Conservation (phyloP, 1,284 basidiomycete genomes). For the Cutaneotrichosporon sp. region DNA sequence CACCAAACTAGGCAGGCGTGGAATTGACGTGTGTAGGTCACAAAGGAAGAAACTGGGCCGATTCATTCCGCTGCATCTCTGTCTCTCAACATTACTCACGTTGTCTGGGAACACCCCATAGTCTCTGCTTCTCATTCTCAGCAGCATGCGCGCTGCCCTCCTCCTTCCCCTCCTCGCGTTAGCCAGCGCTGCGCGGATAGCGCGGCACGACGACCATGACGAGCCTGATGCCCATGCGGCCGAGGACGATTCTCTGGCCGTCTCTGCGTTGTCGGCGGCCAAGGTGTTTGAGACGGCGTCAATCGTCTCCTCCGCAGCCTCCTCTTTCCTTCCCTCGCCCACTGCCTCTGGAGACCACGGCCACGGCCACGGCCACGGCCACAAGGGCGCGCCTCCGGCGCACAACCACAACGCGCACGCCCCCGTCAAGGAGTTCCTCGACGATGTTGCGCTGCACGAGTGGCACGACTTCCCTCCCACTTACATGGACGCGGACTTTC, state of each 20-base stretch:
- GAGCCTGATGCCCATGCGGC: conserved; percentile 14
- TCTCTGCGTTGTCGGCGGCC: background rate
- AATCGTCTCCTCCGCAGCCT: background rate
- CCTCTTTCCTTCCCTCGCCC: too few species aligned
- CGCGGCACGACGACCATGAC: conserved; percentile 20
- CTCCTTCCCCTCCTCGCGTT: conserved; percentile 14
- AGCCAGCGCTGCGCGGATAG: background rate
- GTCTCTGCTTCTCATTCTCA: background rate
- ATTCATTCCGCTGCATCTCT: background rate
- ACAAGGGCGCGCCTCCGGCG: conserved; percentile 12
- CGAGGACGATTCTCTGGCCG: background rate
- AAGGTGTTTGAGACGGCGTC: background rate
- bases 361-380: too few species aligned
- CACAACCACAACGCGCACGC: conserved; percentile 37
- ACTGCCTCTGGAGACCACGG: background rate
- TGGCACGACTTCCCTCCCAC: conserved; percentile 45
- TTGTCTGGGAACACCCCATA: background rate
- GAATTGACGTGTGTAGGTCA: too few species aligned
- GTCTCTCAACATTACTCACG: too few species aligned
- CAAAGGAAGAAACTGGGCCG: background rate
- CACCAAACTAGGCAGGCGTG: too few species aligned
- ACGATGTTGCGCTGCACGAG: conserved; percentile 41
- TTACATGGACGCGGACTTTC: conserved; percentile 45
- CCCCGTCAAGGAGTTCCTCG: conserved; percentile 31
- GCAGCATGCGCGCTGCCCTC: conserved; percentile 19